phyloP scores from a whole-genome alignment of 148 eudicot species.

The Cornus kousa region DNA sequence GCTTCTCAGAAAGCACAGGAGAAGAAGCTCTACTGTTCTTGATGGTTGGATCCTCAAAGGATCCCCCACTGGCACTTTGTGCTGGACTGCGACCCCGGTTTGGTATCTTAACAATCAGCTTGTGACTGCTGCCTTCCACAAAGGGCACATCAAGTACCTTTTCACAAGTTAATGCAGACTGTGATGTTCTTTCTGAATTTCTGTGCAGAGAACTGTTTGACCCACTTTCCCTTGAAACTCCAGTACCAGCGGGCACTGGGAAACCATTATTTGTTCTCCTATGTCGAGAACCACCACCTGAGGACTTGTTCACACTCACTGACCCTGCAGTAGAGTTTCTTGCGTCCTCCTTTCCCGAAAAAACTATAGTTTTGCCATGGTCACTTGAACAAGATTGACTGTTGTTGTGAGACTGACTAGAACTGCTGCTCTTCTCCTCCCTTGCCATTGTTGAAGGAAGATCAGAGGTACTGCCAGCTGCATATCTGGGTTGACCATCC shows the following conservation, averaged over 20 bases:
- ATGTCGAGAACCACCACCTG: constrained; percentile 47
- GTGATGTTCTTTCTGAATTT: constrained; percentile 46
- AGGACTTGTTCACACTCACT: constrained; percentile 37
- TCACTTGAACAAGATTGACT: constrained; percentile 66
- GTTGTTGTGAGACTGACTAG: constrained; percentile 72
- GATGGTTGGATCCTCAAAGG: constrained; percentile 45
- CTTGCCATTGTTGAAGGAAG: constrained; percentile 33
- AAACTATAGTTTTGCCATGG: constrained; percentile 40
- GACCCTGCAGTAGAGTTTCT: constrained; percentile 58
- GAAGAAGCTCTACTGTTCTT: constrained; percentile 64
- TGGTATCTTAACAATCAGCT: constrained; percentile 78
- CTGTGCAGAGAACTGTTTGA: constrained; percentile 32
- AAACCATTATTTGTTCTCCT: constrained; percentile 51
- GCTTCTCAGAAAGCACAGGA: constrained; percentile 54
- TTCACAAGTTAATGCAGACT: constrained; percentile 32
- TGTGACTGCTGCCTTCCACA: constrained; percentile 48
- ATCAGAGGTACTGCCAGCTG: constrained; percentile 41
- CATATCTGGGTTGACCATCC: constrained; percentile 30
- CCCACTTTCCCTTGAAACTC: constrained; percentile 34
- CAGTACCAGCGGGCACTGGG: constrained; percentile 34
- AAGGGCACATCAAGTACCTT: constrained; percentile 38
- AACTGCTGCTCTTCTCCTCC: constrained; percentile 73
- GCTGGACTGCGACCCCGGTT: constrained; percentile 67
- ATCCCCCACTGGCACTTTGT: constrained; percentile 41
- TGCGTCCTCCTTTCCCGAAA: constrained; percentile 59